A percentile compares a stretch with the other conserved stretches of the same genome.
Conservation (phyloP, 345 rosid genomes). For the Lagerstroemia speciosa region DNA sequence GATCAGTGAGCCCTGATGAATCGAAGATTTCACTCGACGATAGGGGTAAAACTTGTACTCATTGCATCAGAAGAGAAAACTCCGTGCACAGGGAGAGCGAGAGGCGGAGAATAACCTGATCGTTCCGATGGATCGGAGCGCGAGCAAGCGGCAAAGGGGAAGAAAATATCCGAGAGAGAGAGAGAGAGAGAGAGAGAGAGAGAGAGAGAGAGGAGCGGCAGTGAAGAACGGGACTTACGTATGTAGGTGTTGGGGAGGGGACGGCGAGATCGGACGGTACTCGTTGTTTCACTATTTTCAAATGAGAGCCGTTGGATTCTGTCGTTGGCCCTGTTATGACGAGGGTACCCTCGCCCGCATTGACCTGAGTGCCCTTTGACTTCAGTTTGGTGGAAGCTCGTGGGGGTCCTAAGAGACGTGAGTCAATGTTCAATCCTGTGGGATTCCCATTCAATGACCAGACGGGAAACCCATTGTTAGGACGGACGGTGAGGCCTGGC, state of each 20-base stretch:
- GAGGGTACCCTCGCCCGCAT: too few relatives aligned
- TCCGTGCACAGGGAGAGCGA: neutral
- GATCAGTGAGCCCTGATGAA: neutral
- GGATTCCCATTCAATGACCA: too few relatives aligned
- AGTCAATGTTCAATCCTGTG: too few relatives aligned
- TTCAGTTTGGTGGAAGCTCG: too few relatives aligned
- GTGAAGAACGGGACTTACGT: neutral
- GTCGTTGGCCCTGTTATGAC: too few relatives aligned
- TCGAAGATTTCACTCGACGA: neutral
- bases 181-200: too few relatives aligned
- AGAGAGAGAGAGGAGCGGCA: neutral
- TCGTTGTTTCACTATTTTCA: neutral
- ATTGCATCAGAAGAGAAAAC: neutral
- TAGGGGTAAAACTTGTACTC: neutral
- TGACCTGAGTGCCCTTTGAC: too few relatives aligned
- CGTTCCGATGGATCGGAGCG: neutral
- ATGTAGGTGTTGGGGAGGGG: neutral
- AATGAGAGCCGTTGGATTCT: constrained; percentile 1
- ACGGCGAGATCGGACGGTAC: neutral
- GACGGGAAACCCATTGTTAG: too few relatives aligned
- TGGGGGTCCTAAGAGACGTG: too few relatives aligned
- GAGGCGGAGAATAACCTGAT: neutral
- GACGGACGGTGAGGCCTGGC: too few relatives aligned
- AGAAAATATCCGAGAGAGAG: neutral
- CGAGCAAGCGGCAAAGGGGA: neutral